A percentile compares a stretch with the other conserved stretches of the same genome.
These are phyloP conservation scores for Exophiala oligosperma DNA, from an alignment of 2,329 filamentous ascomycete genomes.

Conservation along the genomic window DNA sequence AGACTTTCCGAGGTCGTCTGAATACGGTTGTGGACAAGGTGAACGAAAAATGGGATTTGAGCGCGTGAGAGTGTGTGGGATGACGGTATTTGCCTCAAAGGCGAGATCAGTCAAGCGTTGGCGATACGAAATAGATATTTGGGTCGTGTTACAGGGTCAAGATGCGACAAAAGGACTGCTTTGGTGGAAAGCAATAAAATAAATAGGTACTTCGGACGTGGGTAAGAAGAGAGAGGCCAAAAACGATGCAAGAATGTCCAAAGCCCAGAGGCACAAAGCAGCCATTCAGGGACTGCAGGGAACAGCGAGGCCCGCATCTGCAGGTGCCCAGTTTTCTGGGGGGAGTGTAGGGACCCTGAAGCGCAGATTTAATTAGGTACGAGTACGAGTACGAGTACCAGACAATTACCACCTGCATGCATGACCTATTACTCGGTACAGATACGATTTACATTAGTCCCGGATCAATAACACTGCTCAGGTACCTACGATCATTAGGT, in stretches of 20 bases:
- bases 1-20: background rate
- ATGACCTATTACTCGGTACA: too few species aligned
- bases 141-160: conserved; percentile 5
- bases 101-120: conserved; percentile 2
- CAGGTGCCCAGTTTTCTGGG: background rate
- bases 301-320: background rate
- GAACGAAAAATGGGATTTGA: conserved; percentile 11
- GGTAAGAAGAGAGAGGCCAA: conserved; percentile 3
- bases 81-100: background rate
- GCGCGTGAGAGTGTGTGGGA: conserved; percentile 15
- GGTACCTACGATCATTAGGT: too few species aligned
- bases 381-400: background rate
- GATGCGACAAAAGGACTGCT: conserved; percentile 11
- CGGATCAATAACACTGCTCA: too few species aligned
- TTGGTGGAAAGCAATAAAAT: conserved; percentile 7
- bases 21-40: conserved; percentile 2
- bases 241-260: background rate
- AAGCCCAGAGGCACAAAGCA: background rate
- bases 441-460: too few species aligned
- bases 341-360: background rate
- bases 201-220: conserved; percentile 9
- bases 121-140: background rate
- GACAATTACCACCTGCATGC: too few species aligned
- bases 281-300: background rate
- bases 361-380: background rate